Conservation (phyloP, 140 eudicot genomes). For the Bidens hawaiensis region DNA sequence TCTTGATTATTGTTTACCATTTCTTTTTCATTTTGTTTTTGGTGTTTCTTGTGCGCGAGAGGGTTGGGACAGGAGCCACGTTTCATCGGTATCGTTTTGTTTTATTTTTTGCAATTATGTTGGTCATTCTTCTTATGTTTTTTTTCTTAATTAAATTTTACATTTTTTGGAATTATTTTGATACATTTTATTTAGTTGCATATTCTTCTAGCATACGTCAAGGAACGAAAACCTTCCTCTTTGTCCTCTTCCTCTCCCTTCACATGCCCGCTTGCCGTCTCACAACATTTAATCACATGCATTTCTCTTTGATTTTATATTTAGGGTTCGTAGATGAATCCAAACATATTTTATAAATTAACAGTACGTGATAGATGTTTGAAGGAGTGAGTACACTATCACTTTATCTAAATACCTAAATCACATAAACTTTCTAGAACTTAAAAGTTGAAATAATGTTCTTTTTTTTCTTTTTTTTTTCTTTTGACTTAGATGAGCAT, state of each 20-base stretch:
- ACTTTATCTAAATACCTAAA: too few relatives aligned
- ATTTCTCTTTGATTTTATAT: too few relatives aligned
- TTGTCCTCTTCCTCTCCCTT: constrained; percentile 21
- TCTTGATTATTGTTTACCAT: constrained; percentile 8
- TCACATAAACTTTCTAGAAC: too few relatives aligned
- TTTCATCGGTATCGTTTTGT: neutral
- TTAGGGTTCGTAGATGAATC: too few relatives aligned
- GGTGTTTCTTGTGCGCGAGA: neutral
- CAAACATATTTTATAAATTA: too few relatives aligned
- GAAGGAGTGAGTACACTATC: too few relatives aligned
- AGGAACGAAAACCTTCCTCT: constrained; percentile 21
- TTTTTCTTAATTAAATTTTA: neutral
- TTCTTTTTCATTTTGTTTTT: neutral
- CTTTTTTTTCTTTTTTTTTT: too few relatives aligned
- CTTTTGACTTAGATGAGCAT: too few relatives aligned
- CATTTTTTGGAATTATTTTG: neutral
- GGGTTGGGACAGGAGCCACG: neutral
- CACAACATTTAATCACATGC: neutral
- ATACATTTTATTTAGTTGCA: neutral
- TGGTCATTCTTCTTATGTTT: neutral
- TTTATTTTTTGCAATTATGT: neutral
- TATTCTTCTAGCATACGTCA: neutral
- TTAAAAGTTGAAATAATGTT: too few relatives aligned
- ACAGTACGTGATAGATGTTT: too few relatives aligned
- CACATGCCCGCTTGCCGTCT: constrained; percentile 19